These are phyloP conservation scores for Sporothrix sp. DNA, from an alignment of 2,329 filamentous ascomycete genomes.

Conservation along the genomic window DNA sequence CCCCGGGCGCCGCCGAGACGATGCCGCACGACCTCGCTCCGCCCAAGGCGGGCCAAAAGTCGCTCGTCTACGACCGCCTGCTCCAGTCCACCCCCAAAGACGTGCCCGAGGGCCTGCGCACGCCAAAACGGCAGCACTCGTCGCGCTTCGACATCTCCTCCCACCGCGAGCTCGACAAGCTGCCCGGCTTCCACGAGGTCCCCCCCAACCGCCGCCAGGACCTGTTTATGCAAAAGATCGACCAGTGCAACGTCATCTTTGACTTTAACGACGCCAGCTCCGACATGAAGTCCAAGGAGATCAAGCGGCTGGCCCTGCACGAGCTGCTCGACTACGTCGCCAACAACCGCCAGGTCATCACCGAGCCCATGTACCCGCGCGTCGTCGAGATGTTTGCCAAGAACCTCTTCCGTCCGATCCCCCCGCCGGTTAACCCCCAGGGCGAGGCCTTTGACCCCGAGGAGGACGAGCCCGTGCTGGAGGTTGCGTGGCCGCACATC, in stretches of 20 bases:
- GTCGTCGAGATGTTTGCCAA: constrained; percentile 99
- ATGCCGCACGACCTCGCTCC: constrained; percentile 97
- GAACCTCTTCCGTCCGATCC: constrained; percentile 94
- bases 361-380: constrained; percentile 95
- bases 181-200: constrained; percentile 96
- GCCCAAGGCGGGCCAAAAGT: constrained; percentile 85
- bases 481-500: constrained; percentile 98
- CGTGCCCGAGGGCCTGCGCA: constrained; percentile 87
- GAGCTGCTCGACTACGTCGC: constrained; percentile 96
- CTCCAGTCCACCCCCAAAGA: constrained; percentile 94
- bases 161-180: constrained; percentile 90
- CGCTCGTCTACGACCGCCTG: constrained; percentile 78
- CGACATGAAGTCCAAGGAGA: constrained; percentile 99
- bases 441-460: constrained; percentile 97
- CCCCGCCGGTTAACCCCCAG: constrained; percentile 93
- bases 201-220: constrained; percentile 90
- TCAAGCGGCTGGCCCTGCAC: constrained; percentile 91
- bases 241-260: constrained; percentile 99
- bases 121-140: constrained; percentile 92
- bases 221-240: constrained; percentile 99
- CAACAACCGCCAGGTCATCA: constrained; percentile 97
- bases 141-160: constrained; percentile 89
- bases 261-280: constrained; percentile 97
- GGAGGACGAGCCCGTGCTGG: constrained; percentile 93
- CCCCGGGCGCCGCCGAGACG: constrained; percentile 87